Conservation (phyloP, 495 filamentous ascomycete genomes). For the Margaritispora aquatica region DNA sequence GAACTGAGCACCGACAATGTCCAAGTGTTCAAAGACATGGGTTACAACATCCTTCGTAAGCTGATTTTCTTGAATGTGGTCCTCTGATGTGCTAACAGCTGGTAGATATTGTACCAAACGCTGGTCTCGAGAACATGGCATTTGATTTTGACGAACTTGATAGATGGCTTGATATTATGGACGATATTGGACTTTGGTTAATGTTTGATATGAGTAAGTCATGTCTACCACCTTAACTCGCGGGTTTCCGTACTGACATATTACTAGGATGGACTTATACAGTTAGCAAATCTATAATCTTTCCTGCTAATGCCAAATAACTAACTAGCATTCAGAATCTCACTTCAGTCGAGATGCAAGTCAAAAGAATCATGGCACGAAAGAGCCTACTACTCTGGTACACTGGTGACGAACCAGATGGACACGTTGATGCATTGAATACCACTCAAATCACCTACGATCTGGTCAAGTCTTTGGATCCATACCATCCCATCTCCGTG, state of each 20-base stretch:
- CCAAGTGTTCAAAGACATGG: slow-evolving; percentile 7
- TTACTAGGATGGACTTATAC: slow-evolving; percentile 11
- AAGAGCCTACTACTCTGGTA: slow-evolving; percentile 57
- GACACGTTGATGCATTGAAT: slow-evolving; percentile 48
- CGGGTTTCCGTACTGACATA: neutral
- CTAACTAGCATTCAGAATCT: slow-evolving; percentile 33
- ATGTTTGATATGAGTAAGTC: slow-evolving; percentile 59
- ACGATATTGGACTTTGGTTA: slow-evolving; percentile 46
- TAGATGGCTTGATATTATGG: slow-evolving; percentile 43
- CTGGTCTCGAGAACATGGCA: slow-evolving; percentile 30
- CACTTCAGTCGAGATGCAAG: slow-evolving; percentile 42
- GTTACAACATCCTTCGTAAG: slow-evolving; percentile 42
- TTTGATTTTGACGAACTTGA: slow-evolving; percentile 37
- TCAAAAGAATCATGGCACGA: slow-evolving; percentile 40
- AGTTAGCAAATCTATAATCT: neutral
- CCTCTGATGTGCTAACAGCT: neutral
- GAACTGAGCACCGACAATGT: slow-evolving; percentile 33
- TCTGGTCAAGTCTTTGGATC: slow-evolving; percentile 50
- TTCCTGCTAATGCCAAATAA: neutral
- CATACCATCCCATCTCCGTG: slow-evolving; percentile 60
- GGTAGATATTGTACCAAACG: slow-evolving; percentile 36
- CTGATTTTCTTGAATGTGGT: neutral
- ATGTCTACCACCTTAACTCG: slow-evolving; percentile 28
- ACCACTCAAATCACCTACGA: slow-evolving; percentile 28
- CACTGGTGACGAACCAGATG: slow-evolving; percentile 64